Percentiles rank a stretch among this genome's conserved stretches.
Evolutionary conservation across 805 yeast genomes (phyloP).

Genomic region (Kregervanrija fluxuum): DNA sequence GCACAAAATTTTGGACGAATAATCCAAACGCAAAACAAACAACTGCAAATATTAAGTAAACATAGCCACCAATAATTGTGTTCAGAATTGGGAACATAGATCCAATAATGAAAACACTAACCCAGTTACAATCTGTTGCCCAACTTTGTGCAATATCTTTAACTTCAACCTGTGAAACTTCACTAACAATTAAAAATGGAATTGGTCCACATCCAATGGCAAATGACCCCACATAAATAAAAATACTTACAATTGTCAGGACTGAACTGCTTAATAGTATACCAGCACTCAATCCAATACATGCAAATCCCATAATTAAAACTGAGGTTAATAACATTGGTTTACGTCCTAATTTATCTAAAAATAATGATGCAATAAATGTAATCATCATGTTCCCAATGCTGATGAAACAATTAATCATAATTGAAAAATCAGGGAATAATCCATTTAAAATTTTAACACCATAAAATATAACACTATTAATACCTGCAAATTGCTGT

Average conservation of each 20-base stretch:
- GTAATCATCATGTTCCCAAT: conserved; percentile 70
- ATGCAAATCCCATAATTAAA: conserved; percentile 56
- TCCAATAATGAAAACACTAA: conserved; percentile 79
- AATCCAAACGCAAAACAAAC: conserved; percentile 44
- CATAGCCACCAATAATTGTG: conserved; percentile 63
- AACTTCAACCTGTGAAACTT: conserved; percentile 76
- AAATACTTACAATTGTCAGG: conserved; percentile 55
- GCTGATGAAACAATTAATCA: conserved; percentile 72
- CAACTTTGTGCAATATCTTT: conserved; percentile 86
- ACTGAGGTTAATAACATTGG: conserved; percentile 65
- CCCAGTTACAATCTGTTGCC: conserved; percentile 89
- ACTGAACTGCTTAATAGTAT: conserved; percentile 41
- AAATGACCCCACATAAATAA: conserved; percentile 72
- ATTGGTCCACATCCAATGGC: conserved; percentile 95
- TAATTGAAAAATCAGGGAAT: conserved; percentile 64
- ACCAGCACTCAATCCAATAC: conserved; percentile 61
- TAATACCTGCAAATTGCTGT: conserved; percentile 92
- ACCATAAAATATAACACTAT: conserved; percentile 89
- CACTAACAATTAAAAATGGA: conserved; percentile 83
- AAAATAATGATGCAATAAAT: conserved; percentile 59
- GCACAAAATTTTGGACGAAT: conserved; percentile 44
- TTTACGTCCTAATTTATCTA: conserved; percentile 73
- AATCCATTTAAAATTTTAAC: conserved; percentile 70
- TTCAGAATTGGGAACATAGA: conserved; percentile 71
- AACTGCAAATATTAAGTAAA: conserved; percentile 63